Conservation (phyloP, 1,139 yeast species). For the Kazachstania sp. region DNA sequence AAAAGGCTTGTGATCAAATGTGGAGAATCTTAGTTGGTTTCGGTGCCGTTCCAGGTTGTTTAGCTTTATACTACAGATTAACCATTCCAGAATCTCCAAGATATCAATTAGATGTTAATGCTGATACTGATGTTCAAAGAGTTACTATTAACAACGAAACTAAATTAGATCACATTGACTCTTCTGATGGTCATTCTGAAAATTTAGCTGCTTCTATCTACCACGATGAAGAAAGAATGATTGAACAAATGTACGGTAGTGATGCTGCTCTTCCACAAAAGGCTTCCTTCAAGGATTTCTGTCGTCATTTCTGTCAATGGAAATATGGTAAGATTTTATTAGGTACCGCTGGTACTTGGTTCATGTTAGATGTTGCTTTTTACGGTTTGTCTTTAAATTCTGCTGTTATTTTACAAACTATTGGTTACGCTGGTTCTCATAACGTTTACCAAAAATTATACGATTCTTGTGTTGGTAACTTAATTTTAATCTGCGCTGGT, state of each 20-base stretch:
- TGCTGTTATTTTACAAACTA: constrained; percentile 72
- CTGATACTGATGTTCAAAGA: not conserved
- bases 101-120: constrained; percentile 40
- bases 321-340: constrained; percentile 72
- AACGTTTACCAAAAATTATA: constrained; percentile 58
- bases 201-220: constrained; percentile 1
- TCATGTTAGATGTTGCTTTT: constrained; percentile 89
- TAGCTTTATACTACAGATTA: constrained; percentile 80
- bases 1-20: constrained; percentile 79
- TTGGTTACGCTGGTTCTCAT: constrained; percentile 61
- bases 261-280: constrained; percentile 20
- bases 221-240: constrained; percentile 2
- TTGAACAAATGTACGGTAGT: constrained; percentile 1
- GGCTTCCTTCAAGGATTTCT: constrained; percentile 51
- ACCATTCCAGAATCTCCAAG: constrained; percentile 93
- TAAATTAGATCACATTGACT: not conserved
- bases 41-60: constrained; percentile 79
- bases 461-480: constrained; percentile 79
- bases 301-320: constrained; percentile 76
- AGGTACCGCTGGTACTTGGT: constrained; percentile 98
- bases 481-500: constrained; percentile 86
- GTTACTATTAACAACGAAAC: not conserved
- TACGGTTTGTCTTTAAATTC: constrained; percentile 82
- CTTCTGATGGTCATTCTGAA: not conserved
- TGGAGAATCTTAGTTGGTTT: constrained; percentile 86